phyloP scores from a whole-genome alignment of 2,329 filamentous ascomycete genomes.

The Onygenales sp. region DNA sequence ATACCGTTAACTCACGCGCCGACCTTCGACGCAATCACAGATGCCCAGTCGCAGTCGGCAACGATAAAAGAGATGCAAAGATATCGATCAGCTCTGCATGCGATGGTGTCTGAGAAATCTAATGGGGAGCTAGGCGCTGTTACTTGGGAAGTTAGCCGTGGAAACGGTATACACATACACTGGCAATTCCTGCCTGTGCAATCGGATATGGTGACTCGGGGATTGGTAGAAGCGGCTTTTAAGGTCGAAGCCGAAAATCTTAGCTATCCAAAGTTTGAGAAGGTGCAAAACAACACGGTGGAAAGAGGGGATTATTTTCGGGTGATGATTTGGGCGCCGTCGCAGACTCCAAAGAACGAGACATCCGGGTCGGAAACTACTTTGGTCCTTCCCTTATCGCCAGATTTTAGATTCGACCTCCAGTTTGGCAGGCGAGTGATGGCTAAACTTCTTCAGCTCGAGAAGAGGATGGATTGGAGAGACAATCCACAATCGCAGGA shows the following conservation, averaged over 20 bases:
- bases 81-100: slow-evolving; percentile 67
- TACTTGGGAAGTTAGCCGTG: slow-evolving; percentile 85
- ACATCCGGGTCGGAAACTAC: slow-evolving; percentile 51
- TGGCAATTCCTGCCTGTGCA: slow-evolving; percentile 87
- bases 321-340: slow-evolving; percentile 63
- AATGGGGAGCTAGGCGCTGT: slow-evolving; percentile 62
- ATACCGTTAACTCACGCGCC: slow-evolving; percentile 78
- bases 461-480: slow-evolving; percentile 73
- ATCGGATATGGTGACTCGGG: slow-evolving; percentile 55
- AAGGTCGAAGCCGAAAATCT: slow-evolving; percentile 76
- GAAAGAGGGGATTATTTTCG: slow-evolving; percentile 60
- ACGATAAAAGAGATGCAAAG: slow-evolving; percentile 73
- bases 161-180: slow-evolving; percentile 73
- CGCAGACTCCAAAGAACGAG: slow-evolving; percentile 22
- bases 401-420: slow-evolving; percentile 70
- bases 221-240: slow-evolving; percentile 80
- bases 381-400: slow-evolving; percentile 63
- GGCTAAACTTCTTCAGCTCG: slow-evolving; percentile 74
- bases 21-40: slow-evolving; percentile 59
- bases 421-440: slow-evolving; percentile 84
- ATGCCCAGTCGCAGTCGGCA: slow-evolving; percentile 44
- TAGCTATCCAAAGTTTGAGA: slow-evolving; percentile 46
- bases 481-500: slow-evolving; percentile 67
- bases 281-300: slow-evolving; percentile 30
- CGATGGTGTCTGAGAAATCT: slow-evolving; percentile 53